These are phyloP conservation scores for Fraxinus americana DNA, from an alignment of 257 asterid genomes.

Conservation along the genomic window DNA sequence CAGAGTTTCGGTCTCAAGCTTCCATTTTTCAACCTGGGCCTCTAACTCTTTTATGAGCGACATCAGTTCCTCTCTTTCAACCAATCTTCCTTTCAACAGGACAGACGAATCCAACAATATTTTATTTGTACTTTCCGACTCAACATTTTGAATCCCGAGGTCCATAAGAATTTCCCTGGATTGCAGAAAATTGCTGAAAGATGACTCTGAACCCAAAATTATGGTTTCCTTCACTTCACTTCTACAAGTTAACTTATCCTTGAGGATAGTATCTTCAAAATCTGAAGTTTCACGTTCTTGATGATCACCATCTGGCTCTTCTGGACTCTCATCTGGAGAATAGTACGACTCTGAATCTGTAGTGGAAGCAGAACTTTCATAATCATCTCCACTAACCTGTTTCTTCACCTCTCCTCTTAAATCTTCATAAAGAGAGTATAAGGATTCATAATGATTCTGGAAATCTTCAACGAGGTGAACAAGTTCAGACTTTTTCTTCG, in stretches of 20 bases:
- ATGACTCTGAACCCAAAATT: constrained; percentile 28
- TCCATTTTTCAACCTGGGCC: constrained; percentile 33
- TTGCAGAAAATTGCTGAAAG: constrained; percentile 27
- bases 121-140: constrained; percentile 30
- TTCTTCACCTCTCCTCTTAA: constrained; percentile 59
- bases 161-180: constrained; percentile 34
- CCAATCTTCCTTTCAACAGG: not conserved
- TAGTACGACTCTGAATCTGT: constrained; percentile 51
- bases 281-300: constrained; percentile 35
- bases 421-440: constrained; percentile 57
- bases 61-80: constrained; percentile 1
- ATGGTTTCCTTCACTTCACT: constrained; percentile 46
- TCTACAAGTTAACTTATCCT: constrained; percentile 62
- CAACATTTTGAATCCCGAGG: constrained; percentile 32
- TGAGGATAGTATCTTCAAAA: constrained; percentile 52
- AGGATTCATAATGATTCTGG: constrained; percentile 63
- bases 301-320: constrained; percentile 10
- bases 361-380: constrained; percentile 28
- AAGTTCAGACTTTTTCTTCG: constrained; percentile 54
- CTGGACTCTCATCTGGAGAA: constrained; percentile 40
- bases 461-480: constrained; percentile 63
- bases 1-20: constrained; percentile 39
- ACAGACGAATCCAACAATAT: constrained; percentile 19
- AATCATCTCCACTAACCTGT: constrained; percentile 31
- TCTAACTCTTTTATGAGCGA: constrained; percentile 20